Percentiles rank a stretch among this genome's conserved stretches.
Conservation (phyloP, 202 grass and related monocot species). For the Carex sylvatica region DNA sequence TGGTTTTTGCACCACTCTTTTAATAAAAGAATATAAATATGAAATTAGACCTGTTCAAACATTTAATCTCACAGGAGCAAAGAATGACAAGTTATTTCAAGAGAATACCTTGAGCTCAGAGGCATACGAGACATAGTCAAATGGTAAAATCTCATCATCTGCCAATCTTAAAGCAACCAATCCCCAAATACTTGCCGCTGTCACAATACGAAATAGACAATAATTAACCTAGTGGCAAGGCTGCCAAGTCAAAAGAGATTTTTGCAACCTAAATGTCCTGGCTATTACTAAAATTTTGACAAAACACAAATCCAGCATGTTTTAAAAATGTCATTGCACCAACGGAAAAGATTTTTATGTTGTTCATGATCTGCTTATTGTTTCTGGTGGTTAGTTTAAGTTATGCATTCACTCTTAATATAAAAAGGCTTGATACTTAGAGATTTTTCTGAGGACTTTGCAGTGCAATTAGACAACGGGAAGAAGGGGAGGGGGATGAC, state of each 20-base stretch:
- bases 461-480: not conserved
- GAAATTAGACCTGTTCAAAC: not conserved
- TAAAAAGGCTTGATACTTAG: not conserved
- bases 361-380: not conserved
- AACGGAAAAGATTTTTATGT: not conserved
- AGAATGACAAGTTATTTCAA: slow-evolving; percentile 10
- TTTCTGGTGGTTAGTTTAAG: not conserved
- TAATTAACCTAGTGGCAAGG: too few species aligned
- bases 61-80: not conserved
- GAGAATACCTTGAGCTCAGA: slow-evolving; percentile 59
- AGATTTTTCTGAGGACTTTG: not conserved
- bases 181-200: slow-evolving; percentile 87
- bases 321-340: not conserved
- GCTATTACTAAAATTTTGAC: not conserved
- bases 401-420: not conserved
- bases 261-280: not conserved
- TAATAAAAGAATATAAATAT: not conserved
- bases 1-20: slow-evolving; percentile 43
- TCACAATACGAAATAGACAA: not conserved
- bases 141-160: slow-evolving; percentile 75
- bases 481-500: not conserved
- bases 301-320: not conserved
- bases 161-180: slow-evolving; percentile 77
- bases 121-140: slow-evolving; percentile 61
- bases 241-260: not conserved